Evolutionary conservation across 1,284 basidiomycete genomes (phyloP).

Genomic region (Marasmius fiardii): DNA sequence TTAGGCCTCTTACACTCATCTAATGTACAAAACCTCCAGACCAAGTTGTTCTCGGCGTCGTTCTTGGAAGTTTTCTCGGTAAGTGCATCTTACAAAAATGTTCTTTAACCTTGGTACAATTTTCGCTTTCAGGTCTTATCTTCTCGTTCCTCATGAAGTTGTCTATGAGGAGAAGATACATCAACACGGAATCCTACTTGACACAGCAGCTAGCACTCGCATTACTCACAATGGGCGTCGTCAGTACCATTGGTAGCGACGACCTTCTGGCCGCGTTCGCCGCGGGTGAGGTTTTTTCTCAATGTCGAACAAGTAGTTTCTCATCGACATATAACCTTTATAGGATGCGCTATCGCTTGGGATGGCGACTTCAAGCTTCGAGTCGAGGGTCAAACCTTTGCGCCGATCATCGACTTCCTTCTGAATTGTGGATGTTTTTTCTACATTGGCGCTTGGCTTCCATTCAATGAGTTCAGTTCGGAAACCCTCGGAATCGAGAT

Average conservation of each 20-base stretch:
- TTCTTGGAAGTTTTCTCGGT: slow-evolving; percentile 79
- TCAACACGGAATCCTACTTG: slow-evolving; percentile 90
- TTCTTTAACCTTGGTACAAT: background rate
- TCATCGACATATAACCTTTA: background rate
- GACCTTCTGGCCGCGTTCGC: slow-evolving; percentile 91
- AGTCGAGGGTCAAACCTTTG: slow-evolving; percentile 83
- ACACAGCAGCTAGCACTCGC: slow-evolving; percentile 88
- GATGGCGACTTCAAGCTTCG: slow-evolving; percentile 88
- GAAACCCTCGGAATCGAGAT: slow-evolving; percentile 64
- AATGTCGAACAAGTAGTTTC: background rate
- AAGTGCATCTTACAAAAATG: slow-evolving; percentile 5
- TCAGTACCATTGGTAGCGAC: slow-evolving; percentile 78
- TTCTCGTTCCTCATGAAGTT: slow-evolving; percentile 85
- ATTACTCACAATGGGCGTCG: slow-evolving; percentile 76
- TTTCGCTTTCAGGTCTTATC: slow-evolving; percentile 43
- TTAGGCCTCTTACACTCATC: slow-evolving; percentile 1
- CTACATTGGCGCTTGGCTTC: slow-evolving; percentile 89
- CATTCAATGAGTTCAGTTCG: slow-evolving; percentile 68
- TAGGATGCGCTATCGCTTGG: slow-evolving; percentile 89
- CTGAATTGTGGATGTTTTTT: slow-evolving; percentile 88
- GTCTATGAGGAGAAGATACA: slow-evolving; percentile 71
- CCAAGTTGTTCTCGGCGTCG: slow-evolving; percentile 80
- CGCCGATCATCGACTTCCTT: slow-evolving; percentile 83
- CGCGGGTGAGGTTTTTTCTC: slow-evolving; percentile 55
- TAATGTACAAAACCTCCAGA: slow-evolving; percentile 42